Evolutionary conservation across 768 basidiomycete species (phyloP).

Genomic region (Boletus subparvulus): DNA sequence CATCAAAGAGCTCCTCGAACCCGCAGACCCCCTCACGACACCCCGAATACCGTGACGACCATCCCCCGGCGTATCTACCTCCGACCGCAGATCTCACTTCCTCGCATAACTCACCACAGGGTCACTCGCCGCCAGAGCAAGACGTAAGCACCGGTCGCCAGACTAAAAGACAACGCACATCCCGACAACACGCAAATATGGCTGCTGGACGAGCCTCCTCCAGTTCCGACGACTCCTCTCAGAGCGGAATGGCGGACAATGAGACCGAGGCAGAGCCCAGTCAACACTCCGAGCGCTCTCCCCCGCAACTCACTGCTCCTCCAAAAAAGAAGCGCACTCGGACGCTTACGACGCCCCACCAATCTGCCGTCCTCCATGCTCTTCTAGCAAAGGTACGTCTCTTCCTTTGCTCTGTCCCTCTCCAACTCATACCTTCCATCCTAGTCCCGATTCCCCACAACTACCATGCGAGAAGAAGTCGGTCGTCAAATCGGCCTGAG

Average conservation of each 20-base stretch:
- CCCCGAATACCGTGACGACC: constrained; percentile 13
- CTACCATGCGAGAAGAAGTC: constrained; percentile 84
- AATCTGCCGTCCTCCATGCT: constrained; percentile 83
- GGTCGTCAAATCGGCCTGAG: constrained; percentile 86
- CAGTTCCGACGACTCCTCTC: constrained; percentile 44
- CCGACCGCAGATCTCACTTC: constrained; percentile 13
- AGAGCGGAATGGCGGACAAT: constrained; percentile 58
- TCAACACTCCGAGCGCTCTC: constrained; percentile 40
- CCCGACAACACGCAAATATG: constrained; percentile 19
- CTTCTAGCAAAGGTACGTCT: constrained; percentile 74
- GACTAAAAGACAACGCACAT: constrained; percentile 20
- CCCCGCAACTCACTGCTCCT: constrained; percentile 31
- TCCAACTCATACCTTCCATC: neutral
- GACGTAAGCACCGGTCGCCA: constrained; percentile 23
- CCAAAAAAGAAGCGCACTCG: constrained; percentile 72
- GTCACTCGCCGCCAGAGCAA: constrained; percentile 13
- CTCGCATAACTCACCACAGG: constrained; percentile 13
- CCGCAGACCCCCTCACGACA: constrained; percentile 18
- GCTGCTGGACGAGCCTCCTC: constrained; percentile 26
- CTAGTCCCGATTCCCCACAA: constrained; percentile 87
- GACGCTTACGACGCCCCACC: constrained; percentile 85
- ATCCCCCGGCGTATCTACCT: no score
- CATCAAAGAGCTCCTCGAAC: constrained; percentile 14
- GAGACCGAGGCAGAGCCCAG: constrained; percentile 50
- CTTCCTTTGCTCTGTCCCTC: neutral